These are phyloP conservation scores for Cyclanthera cordifolia DNA, from an alignment of 306 rosid genomes.

Conservation along the genomic window DNA sequence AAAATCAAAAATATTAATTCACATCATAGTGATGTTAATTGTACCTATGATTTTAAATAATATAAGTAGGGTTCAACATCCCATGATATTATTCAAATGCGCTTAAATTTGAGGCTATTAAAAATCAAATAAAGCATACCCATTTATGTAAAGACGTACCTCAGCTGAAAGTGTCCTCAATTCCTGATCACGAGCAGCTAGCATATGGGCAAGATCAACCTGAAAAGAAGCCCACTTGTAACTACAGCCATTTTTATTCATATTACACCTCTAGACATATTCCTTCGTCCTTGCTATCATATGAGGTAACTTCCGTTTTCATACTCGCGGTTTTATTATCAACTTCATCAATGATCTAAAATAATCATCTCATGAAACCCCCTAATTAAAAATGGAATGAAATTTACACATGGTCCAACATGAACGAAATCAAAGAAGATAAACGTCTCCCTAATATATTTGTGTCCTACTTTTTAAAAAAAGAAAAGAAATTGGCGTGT, in stretches of 20 bases:
- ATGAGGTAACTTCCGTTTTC: no score
- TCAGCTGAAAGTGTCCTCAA: conserved; percentile 87
- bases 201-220: conserved; percentile 98
- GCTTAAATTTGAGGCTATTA: neutral
- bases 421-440: no score
- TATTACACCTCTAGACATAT: neutral
- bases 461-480: neutral
- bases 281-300: no score
- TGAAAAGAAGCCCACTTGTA: conserved; percentile 27
- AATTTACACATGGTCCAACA: neutral
- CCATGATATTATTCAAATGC: no score
- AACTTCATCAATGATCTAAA: no score
- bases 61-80: neutral
- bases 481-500: neutral
- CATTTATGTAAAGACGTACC: conserved; percentile 36
- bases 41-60: neutral
- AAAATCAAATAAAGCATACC: neutral
- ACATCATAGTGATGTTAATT: neutral
- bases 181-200: conserved; percentile 98
- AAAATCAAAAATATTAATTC: neutral
- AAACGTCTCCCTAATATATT: neutral
- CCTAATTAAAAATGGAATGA: neutral
- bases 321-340: no score
- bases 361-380: neutral
- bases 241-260: conserved; percentile 1